Evolutionary conservation across 75 land plant species (phyloP).

Genomic region (Picea sitchensis): DNA sequence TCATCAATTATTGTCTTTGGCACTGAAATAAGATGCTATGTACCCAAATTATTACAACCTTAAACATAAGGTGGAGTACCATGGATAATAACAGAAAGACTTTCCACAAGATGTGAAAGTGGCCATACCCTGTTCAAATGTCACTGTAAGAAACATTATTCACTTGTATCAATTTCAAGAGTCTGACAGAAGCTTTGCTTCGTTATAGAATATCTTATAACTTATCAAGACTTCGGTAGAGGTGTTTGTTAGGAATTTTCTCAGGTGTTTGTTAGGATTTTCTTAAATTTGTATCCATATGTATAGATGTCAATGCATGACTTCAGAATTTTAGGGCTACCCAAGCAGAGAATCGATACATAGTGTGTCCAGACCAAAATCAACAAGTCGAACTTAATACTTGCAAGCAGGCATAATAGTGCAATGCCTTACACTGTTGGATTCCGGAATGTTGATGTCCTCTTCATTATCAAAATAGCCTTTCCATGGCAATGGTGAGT

Average conservation of each 20-base stretch:
- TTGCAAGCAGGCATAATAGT: not conserved
- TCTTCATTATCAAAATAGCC: conserved; percentile 81
- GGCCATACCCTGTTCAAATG: no score
- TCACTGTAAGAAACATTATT: no score
- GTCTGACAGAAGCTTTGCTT: not conserved
- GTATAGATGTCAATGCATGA: conserved; percentile 1
- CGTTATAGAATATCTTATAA: not conserved
- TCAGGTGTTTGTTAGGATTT: not conserved
- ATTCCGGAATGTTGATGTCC: conserved; percentile 54
- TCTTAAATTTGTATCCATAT: not conserved
- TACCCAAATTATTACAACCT: no score
- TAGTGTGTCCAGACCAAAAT: not conserved
- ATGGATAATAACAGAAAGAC: no score
- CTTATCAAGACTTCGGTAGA: not conserved
- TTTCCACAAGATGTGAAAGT: no score
- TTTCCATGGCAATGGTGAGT: conserved; percentile 69
- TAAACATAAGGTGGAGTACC: no score
- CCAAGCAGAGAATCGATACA: not conserved
- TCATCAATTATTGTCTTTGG: no score
- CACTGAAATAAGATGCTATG: no score
- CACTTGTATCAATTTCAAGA: no score
- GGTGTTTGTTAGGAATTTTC: not conserved
- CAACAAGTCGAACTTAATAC: not conserved
- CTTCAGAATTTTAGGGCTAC: not conserved
- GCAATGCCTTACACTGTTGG: conserved; percentile 52